Conservation (phyloP, 495 filamentous ascomycete genomes). For the Parathielavia hyrcaniae region DNA sequence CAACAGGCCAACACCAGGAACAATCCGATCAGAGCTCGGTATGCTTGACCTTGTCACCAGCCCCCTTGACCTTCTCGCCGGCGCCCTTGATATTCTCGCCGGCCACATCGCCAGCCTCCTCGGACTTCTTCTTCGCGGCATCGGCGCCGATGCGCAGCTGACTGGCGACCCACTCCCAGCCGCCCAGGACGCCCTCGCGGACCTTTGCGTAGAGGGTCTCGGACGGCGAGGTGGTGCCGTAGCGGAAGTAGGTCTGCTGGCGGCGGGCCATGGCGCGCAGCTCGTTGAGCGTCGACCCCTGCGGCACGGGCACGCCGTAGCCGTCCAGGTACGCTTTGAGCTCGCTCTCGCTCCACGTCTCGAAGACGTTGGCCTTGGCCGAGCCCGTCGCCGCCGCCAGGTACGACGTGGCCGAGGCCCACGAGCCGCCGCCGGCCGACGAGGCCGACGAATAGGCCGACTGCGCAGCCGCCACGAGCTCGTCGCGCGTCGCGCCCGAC, state of each 20-base stretch:
- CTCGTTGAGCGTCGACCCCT: constrained; percentile 62
- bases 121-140: constrained; percentile 54
- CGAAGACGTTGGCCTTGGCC: constrained; percentile 65
- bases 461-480: constrained; percentile 65
- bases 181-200: constrained; percentile 44
- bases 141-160: constrained; percentile 57
- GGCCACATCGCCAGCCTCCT: constrained; percentile 14
- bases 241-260: constrained; percentile 69
- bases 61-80: constrained; percentile 12
- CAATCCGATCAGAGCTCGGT: constrained; percentile 30
- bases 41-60: constrained; percentile 30
- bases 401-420: constrained; percentile 69
- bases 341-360: constrained; percentile 73
- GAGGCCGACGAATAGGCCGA: constrained; percentile 66
- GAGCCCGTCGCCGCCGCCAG: constrained; percentile 60
- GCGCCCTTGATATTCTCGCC: neutral
- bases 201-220: constrained; percentile 61
- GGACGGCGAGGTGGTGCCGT: constrained; percentile 62
- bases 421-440: constrained; percentile 56
- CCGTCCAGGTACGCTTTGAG: constrained; percentile 76
- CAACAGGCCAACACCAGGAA: neutral
- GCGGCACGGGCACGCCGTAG: constrained; percentile 68
- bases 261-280: constrained; percentile 62
- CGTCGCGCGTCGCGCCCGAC: constrained; percentile 60
- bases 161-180: constrained; percentile 54